Conservation (phyloP, 148 eudicot species). For the Chenopodium berlandieri region DNA sequence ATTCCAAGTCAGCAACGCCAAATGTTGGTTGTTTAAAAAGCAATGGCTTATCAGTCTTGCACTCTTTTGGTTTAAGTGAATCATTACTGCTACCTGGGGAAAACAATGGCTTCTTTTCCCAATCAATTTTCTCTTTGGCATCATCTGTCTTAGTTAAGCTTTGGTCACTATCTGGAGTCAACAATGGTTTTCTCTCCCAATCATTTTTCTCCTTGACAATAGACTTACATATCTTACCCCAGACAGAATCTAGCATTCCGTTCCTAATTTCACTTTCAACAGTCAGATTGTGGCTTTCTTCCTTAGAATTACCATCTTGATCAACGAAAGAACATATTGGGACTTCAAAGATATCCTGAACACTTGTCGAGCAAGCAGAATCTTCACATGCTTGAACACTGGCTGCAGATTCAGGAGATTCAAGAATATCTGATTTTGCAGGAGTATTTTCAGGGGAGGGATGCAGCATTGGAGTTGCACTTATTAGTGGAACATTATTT, state of each 20-base stretch:
- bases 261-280: slow-evolving; percentile 24
- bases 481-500: slow-evolving; percentile 19
- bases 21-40: slow-evolving; percentile 32
- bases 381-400: slow-evolving; percentile 25
- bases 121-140: slow-evolving; percentile 31
- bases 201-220: slow-evolving; percentile 34
- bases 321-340: slow-evolving; percentile 34
- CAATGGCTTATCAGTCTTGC: slow-evolving; percentile 31
- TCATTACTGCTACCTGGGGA: slow-evolving; percentile 12
- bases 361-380: slow-evolving; percentile 33
- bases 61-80: slow-evolving; percentile 20
- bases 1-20: slow-evolving; percentile 41
- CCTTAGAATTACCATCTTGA: slow-evolving; percentile 3
- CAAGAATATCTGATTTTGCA: slow-evolving; percentile 12
- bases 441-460: slow-evolving; percentile 26
- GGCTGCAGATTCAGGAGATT: slow-evolving; percentile 17
- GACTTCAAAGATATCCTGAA: slow-evolving; percentile 89
- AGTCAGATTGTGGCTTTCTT: slow-evolving; percentile 18
- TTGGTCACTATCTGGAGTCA: slow-evolving; percentile 11
- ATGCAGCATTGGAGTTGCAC: slow-evolving; percentile 15
- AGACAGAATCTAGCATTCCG: slow-evolving; percentile 31
- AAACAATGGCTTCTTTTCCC: slow-evolving; percentile 31
- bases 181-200: slow-evolving; percentile 36
- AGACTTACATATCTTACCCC: slow-evolving; percentile 28
- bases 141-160: slow-evolving; percentile 10